Evolutionary conservation across 2,329 filamentous ascomycete genomes (phyloP), one percentile per base, ranked within the genome.

Genomic region (Ceratocystis destructans): DNA sequence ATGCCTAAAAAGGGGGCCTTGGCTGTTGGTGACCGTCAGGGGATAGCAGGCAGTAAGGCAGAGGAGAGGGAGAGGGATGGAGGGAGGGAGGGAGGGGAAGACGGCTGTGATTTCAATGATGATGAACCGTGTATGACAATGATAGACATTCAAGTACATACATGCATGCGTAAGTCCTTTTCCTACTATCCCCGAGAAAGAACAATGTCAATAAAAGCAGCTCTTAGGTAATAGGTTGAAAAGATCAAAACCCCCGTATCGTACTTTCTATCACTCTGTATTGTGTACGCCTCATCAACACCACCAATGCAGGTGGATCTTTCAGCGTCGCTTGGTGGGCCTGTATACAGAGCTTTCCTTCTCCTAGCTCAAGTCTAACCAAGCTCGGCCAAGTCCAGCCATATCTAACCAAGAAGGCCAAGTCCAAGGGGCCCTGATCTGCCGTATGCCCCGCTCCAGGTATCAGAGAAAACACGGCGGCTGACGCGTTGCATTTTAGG

Each of bases 401-500:
- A 22, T 50, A 4, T 8, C 5, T 50, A 4, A 6, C 6, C 17
- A 25, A 25, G 20, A 25, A 20, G 5, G 48, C 20, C 33, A 12
- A 12, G 33, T 4, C 33, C 25, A 5, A 5, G 53, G 28, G 25
- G n/a, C 2, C 28, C 53, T 22, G 28, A 17, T 31, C 53, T 31
- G 17, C 53, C 33, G 25, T 33, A 59, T 33, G 53, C 53, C 53
- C 53, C 28, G 53, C 53, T 6, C 6, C 53, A 31, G 33, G 3
- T 28, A 17, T 10, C 17, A 33, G 4, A 33, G 15, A 59, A 33
- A 6, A 37, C 17, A 17, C 33, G 25, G 25, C 53, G 25, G 15
- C 53, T 59, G 53, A 59, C 53, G 53, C 53, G 53, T 59, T 59
- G 7, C 28, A 59, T 59, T 59, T 33, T 33, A 33, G 28, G 22